These are phyloP conservation scores for Geranomyces michiganensis DNA, from an alignment of 192 early-diverging fungal genomes.

Conservation along the genomic window DNA sequence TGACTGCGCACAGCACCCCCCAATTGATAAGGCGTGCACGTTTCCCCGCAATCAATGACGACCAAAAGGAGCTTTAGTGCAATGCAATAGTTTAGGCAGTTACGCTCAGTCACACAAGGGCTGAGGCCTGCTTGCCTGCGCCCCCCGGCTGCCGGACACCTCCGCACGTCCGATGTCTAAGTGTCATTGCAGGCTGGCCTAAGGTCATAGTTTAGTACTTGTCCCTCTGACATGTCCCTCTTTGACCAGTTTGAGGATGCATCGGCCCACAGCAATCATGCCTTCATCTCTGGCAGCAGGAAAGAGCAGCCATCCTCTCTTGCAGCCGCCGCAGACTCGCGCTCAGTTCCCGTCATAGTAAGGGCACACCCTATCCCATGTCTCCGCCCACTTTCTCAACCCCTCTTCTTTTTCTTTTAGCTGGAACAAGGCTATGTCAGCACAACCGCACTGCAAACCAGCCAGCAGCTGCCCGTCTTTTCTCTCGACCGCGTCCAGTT, in stretches of 20 bases:
- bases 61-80: too few relatives aligned
- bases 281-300: background rate
- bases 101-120: too few relatives aligned
- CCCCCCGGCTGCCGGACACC: too few relatives aligned
- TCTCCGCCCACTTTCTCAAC: background rate
- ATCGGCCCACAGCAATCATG: background rate
- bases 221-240: slow-evolving; percentile 39
- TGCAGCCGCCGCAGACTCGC: background rate
- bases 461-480: slow-evolving; percentile 53
- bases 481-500: slow-evolving; percentile 89
- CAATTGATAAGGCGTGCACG: too few relatives aligned
- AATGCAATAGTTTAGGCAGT: too few relatives aligned
- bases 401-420: slow-evolving; percentile 1
- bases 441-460: background rate
- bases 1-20: too few relatives aligned
- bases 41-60: too few relatives aligned
- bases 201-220: too few relatives aligned
- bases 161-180: too few relatives aligned
- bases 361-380: background rate
- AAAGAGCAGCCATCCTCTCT: too few relatives aligned
- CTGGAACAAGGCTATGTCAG: slow-evolving; percentile 41
- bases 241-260: slow-evolving; percentile 43
- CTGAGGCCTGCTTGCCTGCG: too few relatives aligned
- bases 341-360: slow-evolving; percentile 7
- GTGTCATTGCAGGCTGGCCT: too few relatives aligned